A percentile compares a stretch with the other conserved stretches of the same genome.
Conservation (phyloP, 768 basidiomycete species). For the Phanerochaete carnosa region DNA sequence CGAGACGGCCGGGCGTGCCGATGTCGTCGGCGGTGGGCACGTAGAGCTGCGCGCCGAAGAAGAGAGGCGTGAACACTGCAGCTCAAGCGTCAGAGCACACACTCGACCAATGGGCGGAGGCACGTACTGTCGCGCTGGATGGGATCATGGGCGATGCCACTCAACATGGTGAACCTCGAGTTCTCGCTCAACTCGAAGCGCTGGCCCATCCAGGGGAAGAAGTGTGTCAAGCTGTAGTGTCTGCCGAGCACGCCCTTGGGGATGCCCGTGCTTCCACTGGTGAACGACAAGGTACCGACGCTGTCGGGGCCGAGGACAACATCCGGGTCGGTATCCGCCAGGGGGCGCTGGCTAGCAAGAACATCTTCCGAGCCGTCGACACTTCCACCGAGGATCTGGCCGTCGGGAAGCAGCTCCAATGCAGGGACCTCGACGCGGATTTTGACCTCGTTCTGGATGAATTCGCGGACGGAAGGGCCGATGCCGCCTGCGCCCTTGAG, state of each 20-base stretch:
- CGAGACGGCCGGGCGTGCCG: conserved; percentile 91
- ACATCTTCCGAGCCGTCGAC: conserved; percentile 48
- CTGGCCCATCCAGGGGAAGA: conserved; percentile 99
- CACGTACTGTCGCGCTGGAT: conserved; percentile 92
- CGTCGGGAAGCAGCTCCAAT: conserved; percentile 66
- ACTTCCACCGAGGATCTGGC: conserved; percentile 64
- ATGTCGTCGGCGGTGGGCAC: conserved; percentile 98
- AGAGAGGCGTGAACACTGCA: conserved; percentile 95
- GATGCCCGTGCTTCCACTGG: conserved; percentile 95
- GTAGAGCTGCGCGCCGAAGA: conserved; percentile 93
- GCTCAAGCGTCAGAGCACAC: not conserved
- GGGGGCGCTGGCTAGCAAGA: conserved; percentile 46
- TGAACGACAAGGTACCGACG: conserved; percentile 92
- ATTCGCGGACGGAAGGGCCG: conserved; percentile 77
- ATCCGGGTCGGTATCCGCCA: conserved; percentile 72
- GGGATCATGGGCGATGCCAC: conserved; percentile 98
- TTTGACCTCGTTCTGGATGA: conserved; percentile 70
- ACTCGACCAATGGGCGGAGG: not conserved
- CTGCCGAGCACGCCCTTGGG: conserved; percentile 97
- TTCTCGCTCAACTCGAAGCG: conserved; percentile 69
- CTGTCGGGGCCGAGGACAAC: conserved; percentile 93
- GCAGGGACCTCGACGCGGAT: conserved; percentile 92
- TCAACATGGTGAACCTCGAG: conserved; percentile 96
- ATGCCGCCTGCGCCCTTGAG: conserved; percentile 88
- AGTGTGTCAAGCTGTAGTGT: conserved; percentile 95